phyloP scores from a whole-genome alignment of 768 basidiomycete species.

The Rhodocollybia butyracea region DNA sequence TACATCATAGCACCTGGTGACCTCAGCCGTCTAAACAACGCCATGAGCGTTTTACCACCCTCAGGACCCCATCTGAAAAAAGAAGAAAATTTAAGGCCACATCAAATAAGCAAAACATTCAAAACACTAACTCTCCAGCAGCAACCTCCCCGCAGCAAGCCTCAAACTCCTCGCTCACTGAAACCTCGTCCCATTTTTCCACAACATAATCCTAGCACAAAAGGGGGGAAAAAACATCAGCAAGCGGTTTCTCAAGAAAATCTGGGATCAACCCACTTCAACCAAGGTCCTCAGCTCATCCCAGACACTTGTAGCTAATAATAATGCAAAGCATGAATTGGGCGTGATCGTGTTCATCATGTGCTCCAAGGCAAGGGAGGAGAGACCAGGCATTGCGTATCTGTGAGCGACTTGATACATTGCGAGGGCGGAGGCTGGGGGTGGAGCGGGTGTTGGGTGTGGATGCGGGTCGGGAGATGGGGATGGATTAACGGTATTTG shows the following conservation, averaged over 20 bases:
- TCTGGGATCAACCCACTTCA: conserved; percentile 50
- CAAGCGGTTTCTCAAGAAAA: conserved; percentile 9
- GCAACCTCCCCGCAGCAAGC: conserved; percentile 69
- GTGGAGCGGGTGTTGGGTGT: conserved; percentile 61
- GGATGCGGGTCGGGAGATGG: conserved; percentile 58
- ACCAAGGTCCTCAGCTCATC: conserved; percentile 59
- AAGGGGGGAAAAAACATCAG: conserved; percentile 11
- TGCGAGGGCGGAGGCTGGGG: conserved; percentile 67
- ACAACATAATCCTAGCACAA: conserved; percentile 65
- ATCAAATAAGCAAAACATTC: not conserved
- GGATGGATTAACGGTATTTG: not conserved
- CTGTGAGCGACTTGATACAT: conserved; percentile 78
- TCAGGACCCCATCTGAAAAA: conserved; percentile 61
- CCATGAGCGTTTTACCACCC: conserved; percentile 66
- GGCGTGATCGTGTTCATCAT: conserved; percentile 69
- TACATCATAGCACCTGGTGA: conserved; percentile 42
- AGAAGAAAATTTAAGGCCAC: conserved; percentile 4
- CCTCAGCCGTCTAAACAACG: conserved; percentile 62
- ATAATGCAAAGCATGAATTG: conserved; percentile 60
- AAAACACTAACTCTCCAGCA: conserved; percentile 59
- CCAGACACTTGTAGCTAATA: conserved; percentile 68
- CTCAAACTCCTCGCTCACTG: conserved; percentile 61
- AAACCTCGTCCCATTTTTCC: conserved; percentile 73
- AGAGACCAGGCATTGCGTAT: conserved; percentile 65
- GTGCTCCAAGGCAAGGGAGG: conserved; percentile 67